These are phyloP conservation scores for Artemisia argyi DNA, from an alignment of 129 eudicot species.

Conservation along the genomic window DNA sequence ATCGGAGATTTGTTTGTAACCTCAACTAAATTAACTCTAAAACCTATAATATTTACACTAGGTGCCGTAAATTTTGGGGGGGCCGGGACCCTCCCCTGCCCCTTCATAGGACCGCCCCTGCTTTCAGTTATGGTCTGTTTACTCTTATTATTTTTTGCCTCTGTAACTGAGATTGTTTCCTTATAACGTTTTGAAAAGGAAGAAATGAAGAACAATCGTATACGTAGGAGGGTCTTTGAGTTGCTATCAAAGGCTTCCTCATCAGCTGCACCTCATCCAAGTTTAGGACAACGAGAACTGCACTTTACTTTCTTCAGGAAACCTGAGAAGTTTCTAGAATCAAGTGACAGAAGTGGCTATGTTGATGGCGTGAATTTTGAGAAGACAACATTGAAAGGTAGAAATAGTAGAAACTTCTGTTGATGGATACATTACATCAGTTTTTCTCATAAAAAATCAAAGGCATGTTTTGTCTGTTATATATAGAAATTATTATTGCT, in stretches of 20 bases:
- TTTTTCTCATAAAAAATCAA: constrained; percentile 4
- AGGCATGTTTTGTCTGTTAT: neutral
- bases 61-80: no score
- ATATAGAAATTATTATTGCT: neutral
- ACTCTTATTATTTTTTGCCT: neutral
- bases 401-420: constrained; percentile 1
- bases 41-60: no score
- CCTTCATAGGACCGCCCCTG: no score
- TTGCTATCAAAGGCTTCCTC: constrained; percentile 83
- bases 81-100: no score
- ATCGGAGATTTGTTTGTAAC: no score
- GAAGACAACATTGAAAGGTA: constrained; percentile 85
- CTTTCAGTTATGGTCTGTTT: neutral
- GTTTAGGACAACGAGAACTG: constrained; percentile 72
- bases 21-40: no score
- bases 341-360: constrained; percentile 57
- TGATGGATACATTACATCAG: neutral
- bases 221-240: constrained; percentile 74
- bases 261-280: constrained; percentile 34
- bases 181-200: constrained; percentile 54
- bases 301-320: constrained; percentile 83
- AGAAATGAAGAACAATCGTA: constrained; percentile 85
- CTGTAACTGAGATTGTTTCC: constrained; percentile 5
- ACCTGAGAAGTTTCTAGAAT: constrained; percentile 71
- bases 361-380: constrained; percentile 70